Base-by-base conservation (phyloP, 2,329 filamentous ascomycete species). In the Pyricularia sp. region DNA sequence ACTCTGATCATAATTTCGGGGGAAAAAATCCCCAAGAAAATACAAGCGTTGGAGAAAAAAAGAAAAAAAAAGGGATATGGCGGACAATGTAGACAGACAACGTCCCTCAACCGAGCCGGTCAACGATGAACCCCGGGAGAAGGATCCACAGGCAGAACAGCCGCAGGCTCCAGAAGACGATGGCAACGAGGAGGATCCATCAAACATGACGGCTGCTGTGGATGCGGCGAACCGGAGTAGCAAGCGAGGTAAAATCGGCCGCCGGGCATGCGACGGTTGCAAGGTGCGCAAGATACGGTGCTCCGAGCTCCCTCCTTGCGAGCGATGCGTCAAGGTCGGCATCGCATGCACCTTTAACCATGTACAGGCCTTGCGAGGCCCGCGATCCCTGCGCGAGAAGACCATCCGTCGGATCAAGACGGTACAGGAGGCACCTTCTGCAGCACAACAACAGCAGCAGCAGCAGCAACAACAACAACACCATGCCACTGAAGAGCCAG, bases 281-380 rank as follows among this genome's bases (percentile, higher is more conserved):
- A 84, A 83, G 75, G 79, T 85, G 61, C 79, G 83, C 68, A 85
- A 85, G 76, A 81, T 85, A 70, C 80, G 81, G 65, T 85, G 83
- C 73, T 81, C 80, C 17, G 83, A 83, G 66, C 75, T 76, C 1
- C 76, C 81, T 26, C 83, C 83, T 7, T 85, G 83, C 69, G 76
- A 76, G 30, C 79, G 80, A 11, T 85, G 83, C 71, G 73, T 76
- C 28, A 77, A 80, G 20, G 78, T 81, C 2, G 77, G 80, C 9
- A 80, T 85, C 67, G 77, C 80, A 20, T 85, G 83, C 73, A 85
- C 83, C n/a, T 85, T 84, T 73, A 80, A 80, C 69, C 80, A 79
- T 17, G 74, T 75, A 6, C 81, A 81, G 63, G 77, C 79, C 12
- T 80, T 77, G 4, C 78, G 83, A 25, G 83, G 83, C 0, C 83